Base-by-base conservation (phyloP, 2,329 filamentous ascomycete species). In the Neospermospora avenae region DNA sequence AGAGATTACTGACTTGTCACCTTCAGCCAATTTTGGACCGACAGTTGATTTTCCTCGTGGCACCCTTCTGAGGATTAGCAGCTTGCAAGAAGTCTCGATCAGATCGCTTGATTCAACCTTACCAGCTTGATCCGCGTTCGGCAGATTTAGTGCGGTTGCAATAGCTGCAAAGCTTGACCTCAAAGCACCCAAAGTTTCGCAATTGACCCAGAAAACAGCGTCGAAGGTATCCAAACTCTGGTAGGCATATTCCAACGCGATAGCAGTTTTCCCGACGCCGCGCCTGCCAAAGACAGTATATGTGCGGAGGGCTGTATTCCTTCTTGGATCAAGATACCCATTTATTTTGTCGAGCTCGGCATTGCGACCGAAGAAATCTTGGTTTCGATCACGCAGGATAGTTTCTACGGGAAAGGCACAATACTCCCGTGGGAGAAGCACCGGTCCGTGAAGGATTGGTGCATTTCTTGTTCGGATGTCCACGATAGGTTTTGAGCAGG, bases 141-240 rank as follows among this genome's bases (percentile, higher is more conserved):
- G 65, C 20, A 72, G 48, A 51, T 67, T 63, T 0, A 71, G 59
- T 14, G 44, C 48, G 2, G 68, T 53, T 20, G 68, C 67, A 25
- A 69, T 65, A 49, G 70, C 62, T 10, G 67, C 67, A 53, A 70
- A 71, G 37, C 69, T 71, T 45, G 70, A 66, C 22, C 66, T 60
- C 6, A 71, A 45, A 10, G 67, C 57, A 4, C 62, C 55, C 7
- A 60, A 62, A 2, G 63, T 71, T 56, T 71, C 68, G 14, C 63
- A 65, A 34, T 68, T 54, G 18, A 71, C 57, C 69, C 69, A 71
- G 42, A 70, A 70, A 39, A 70, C 65, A 20, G 68, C 69, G 22
- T 71, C 64, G 42, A 65, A 70, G 3, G 39, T 31, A n/a, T 60
- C 31, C 0, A 57, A 34, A 42, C 67, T 66, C 10, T 42, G 65